Evolutionary conservation across 495 filamentous ascomycete genomes (phyloP).

Genomic region (Letharia columbiana): DNA sequence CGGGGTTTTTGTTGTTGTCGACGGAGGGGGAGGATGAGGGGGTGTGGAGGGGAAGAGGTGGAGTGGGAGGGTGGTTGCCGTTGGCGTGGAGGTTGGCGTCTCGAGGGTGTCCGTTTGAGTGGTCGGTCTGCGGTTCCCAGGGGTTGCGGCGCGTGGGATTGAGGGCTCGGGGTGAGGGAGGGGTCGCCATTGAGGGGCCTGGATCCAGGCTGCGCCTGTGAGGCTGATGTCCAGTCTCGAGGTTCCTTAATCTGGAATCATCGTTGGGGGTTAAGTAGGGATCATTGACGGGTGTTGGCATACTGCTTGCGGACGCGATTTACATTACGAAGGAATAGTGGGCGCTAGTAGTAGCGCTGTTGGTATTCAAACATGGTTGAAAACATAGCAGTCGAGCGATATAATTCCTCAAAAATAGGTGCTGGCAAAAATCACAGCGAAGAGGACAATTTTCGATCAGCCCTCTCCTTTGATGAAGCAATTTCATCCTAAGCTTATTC

Average conservation of each 20-base stretch:
- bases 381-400: too few relatives aligned
- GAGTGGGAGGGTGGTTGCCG: neutral
- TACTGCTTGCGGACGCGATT: too few relatives aligned
- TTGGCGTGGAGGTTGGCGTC: conserved; percentile 7
- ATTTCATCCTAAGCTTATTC: too few relatives aligned
- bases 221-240: neutral
- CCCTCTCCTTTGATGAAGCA: too few relatives aligned
- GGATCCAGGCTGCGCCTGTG: neutral
- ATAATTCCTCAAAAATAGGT: too few relatives aligned
- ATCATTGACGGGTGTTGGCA: too few relatives aligned
- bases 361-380: too few relatives aligned
- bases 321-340: too few relatives aligned
- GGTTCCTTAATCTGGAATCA: neutral
- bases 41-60: neutral
- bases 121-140: conserved; percentile 16
- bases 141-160: neutral
- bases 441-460: too few relatives aligned
- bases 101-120: conserved; percentile 10
- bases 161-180: neutral
- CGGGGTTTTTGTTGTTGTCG: conserved; percentile 43
- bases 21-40: neutral
- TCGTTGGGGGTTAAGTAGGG: neutral
- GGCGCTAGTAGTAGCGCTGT: too few relatives aligned
- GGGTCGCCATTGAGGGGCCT: neutral
- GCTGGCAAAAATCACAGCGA: too few relatives aligned